Conservation (phyloP, 2,329 filamentous ascomycete species). For the Lasiodiplodia gonubiensis region DNA sequence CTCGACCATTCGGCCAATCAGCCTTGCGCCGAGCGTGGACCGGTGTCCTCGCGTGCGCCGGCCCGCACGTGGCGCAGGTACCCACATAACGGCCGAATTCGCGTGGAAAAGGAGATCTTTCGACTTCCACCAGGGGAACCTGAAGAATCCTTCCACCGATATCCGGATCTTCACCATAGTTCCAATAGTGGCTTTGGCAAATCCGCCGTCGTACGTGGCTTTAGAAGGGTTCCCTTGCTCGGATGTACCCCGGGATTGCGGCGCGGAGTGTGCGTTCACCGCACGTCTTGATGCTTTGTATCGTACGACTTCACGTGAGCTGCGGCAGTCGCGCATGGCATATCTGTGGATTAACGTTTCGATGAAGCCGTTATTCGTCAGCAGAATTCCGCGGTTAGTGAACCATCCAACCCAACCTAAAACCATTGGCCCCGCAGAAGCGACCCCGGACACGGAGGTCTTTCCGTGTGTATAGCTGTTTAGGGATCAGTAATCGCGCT, state of each 20-base stretch:
- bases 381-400: not conserved
- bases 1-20: slow-evolving; percentile 5
- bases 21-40: slow-evolving; percentile 15
- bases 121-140: not conserved
- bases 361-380: not conserved
- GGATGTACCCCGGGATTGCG: slow-evolving; percentile 15
- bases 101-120: slow-evolving; percentile 24
- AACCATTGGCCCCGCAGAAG: not conserved
- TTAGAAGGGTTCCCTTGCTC: not conserved
- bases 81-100: slow-evolving; percentile 18
- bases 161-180: not conserved
- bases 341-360: slow-evolving; percentile 3
- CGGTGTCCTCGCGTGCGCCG: slow-evolving; percentile 14
- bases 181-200: not conserved
- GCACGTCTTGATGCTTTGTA: slow-evolving; percentile 4
- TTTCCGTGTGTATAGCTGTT: not conserved
- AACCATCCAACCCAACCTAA: not conserved
- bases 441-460: not conserved
- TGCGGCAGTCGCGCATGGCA: not conserved
- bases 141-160: not conserved
- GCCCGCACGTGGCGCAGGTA: slow-evolving; percentile 23
- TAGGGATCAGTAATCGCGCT: slow-evolving; percentile 12
- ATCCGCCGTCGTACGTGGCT: not conserved
- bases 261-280: slow-evolving; percentile 2
- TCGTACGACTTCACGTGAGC: slow-evolving; percentile 21